Percentiles rank a stretch among this genome's conserved stretches.
Conservation (phyloP, 129 eudicot species). For the Solidago caesia region DNA sequence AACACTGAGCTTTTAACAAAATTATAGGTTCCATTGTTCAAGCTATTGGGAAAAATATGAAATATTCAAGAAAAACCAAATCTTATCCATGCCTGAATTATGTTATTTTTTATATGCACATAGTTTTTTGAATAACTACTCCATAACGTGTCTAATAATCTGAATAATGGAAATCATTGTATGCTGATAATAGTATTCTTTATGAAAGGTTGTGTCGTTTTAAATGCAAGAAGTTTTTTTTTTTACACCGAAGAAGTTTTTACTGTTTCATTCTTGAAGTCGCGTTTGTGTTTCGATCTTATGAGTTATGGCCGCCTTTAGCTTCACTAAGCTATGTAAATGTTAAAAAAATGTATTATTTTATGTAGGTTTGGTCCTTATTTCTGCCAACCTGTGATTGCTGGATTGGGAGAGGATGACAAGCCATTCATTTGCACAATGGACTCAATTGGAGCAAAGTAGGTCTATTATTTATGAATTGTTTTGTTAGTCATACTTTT, state of each 20-base stretch:
- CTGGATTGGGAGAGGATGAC: slow-evolving; percentile 91
- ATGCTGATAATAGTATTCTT: not conserved
- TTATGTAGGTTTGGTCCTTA: slow-evolving; percentile 85
- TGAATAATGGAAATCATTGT: not conserved
- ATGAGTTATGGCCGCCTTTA: not conserved
- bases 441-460: slow-evolving; percentile 99
- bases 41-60: not conserved
- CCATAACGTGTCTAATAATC: not conserved
- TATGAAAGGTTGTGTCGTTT: not conserved
- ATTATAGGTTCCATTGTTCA: not conserved
- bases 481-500: slow-evolving; percentile 5
- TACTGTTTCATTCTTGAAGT: not conserved
- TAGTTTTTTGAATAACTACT: not conserved
- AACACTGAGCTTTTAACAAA: not conserved
- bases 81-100: slow-evolving; percentile 1
- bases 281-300: not conserved
- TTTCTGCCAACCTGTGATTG: slow-evolving; percentile 94
- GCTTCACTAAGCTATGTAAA: slow-evolving; percentile 1
- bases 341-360: slow-evolving; percentile 7
- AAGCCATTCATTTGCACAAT: slow-evolving; percentile 97
- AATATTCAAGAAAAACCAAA: not conserved
- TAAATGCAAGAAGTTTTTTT: not conserved
- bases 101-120: not conserved
- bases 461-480: slow-evolving; percentile 31
- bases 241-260: not conserved